These are phyloP conservation scores for Byssochlamys sp. DNA, from an alignment of 2,329 filamentous ascomycete species.

Conservation along the genomic window DNA sequence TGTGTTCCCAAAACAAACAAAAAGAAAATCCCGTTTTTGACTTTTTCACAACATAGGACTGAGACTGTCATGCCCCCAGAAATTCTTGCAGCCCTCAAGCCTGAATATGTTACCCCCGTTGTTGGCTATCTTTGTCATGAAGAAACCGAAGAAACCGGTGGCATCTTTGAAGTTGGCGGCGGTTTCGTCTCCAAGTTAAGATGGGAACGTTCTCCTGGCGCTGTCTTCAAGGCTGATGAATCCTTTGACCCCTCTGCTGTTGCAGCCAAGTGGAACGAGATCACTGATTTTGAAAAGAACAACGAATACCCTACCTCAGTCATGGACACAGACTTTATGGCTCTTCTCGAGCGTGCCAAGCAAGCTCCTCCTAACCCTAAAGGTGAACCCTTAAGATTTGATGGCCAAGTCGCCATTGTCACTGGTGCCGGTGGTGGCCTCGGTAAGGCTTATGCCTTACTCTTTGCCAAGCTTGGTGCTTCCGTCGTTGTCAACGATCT, in stretches of 20 bases:
- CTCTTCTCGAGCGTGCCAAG: conserved; percentile 71
- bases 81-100: conserved; percentile 71
- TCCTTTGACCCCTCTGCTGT: conserved; percentile 80
- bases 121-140: conserved; percentile 80
- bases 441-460: conserved; percentile 78
- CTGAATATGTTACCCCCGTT: conserved; percentile 88
- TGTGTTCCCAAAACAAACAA: neutral
- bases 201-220: conserved; percentile 87
- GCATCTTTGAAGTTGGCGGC: conserved; percentile 88
- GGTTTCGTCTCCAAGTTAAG: conserved; percentile 86
- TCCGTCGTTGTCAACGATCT: conserved; percentile 91
- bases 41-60: conserved; percentile 87
- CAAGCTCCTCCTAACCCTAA: conserved; percentile 63
- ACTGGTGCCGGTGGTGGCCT: conserved; percentile 86
- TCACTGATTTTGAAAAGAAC: conserved; percentile 74
- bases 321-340: conserved; percentile 82
- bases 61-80: conserved; percentile 90
- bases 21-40: conserved; percentile 1
- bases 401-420: conserved; percentile 73
- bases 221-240: conserved; percentile 78
- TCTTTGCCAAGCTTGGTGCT: conserved; percentile 75
- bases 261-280: conserved; percentile 77
- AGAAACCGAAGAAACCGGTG: conserved; percentile 71
- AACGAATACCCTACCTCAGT: conserved; percentile 75
- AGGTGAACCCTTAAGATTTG: conserved; percentile 68